Base-by-base conservation (phyloP, 75 land plant species). In the Pinus albicaulis region DNA sequence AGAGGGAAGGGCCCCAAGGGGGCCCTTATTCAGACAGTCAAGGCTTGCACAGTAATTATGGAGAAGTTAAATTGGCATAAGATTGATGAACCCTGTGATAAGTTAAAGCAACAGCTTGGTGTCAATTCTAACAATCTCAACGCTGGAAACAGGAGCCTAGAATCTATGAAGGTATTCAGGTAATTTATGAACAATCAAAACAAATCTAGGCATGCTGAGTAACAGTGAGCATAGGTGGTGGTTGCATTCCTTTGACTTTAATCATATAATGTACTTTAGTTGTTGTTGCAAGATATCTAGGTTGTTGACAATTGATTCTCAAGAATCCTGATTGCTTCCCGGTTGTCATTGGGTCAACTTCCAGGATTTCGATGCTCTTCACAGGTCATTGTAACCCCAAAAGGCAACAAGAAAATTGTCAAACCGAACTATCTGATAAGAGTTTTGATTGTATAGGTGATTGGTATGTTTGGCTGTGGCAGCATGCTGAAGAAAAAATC, bases 11-110 rank as follows among this genome's bases (percentile, higher is more conserved):
- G 2, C 31, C 31, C 31, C 31, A 31, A 31, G 31, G 31, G 53
- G 53, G 53, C 53, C 53, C 53, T 48, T 11, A 10, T 11, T 2
- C 53, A 48, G 53, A 48, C 53, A 48, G 53, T 48, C 53, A 48
- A 48, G 53, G 53, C 12, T 48, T 48, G 2, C 53, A 48, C 53
- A 48, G 53, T 48, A 48, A 48, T 48, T 48, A 1, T 48, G 53
- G 74, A 34, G 74, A 72, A 72, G 74, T 55, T n/a, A n/a, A n/a
- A n/a, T n/a, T 72, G 57, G 74, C 74, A 16, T 20, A 72, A 41
- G 34, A 25, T 25, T 55, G 57, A 25, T 72, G 74, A 55, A n/a
- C 55, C 74, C 34, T 72, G 22, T 4, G 26, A 55, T 24, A 72
- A 72, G 74, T 55, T 72, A 72, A 44, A 72, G 25, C 23, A 48